phyloP scores from a whole-genome alignment of 345 rosid genomes.

The Cardamine resedifolia region DNA sequence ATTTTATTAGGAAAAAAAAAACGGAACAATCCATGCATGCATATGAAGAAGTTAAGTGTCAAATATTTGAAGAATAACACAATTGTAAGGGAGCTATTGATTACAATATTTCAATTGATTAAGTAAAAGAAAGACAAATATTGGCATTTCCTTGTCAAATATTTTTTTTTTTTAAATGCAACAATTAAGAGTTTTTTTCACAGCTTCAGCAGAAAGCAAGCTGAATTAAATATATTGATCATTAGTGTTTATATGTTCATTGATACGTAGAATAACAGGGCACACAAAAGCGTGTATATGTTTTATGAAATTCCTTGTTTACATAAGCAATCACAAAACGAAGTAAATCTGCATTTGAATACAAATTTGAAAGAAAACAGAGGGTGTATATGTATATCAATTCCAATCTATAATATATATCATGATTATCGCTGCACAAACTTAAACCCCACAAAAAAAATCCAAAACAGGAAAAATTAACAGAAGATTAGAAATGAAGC shows the following conservation, averaged over 20 bases:
- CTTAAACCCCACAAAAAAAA: neutral
- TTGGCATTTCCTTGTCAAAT: neutral
- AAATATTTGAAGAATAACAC: neutral
- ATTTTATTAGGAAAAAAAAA: neutral
- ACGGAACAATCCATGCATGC: constrained; percentile 35
- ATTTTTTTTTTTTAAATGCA: neutral
- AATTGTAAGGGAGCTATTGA: neutral
- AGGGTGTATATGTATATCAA: too few relatives aligned
- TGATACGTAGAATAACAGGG: neutral
- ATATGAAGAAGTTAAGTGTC: neutral
- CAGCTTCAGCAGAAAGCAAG: constrained; percentile 1
- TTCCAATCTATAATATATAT: too few relatives aligned
- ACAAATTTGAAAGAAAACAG: too few relatives aligned
- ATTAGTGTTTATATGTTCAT: neutral
- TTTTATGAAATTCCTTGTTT: neutral
- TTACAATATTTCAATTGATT: neutral
- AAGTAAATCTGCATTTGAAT: neutral
- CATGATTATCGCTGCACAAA: neutral
- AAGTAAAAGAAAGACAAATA: neutral
- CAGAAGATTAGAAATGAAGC: neutral
- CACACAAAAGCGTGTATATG: neutral
- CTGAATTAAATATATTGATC: neutral
- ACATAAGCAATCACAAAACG: neutral
- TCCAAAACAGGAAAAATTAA: neutral
- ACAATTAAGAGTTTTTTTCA: neutral